Evolutionary conservation across 257 asterid species (phyloP), one percentile per base, ranked within the genome.

Genomic region (Lycium barbarum): DNA sequence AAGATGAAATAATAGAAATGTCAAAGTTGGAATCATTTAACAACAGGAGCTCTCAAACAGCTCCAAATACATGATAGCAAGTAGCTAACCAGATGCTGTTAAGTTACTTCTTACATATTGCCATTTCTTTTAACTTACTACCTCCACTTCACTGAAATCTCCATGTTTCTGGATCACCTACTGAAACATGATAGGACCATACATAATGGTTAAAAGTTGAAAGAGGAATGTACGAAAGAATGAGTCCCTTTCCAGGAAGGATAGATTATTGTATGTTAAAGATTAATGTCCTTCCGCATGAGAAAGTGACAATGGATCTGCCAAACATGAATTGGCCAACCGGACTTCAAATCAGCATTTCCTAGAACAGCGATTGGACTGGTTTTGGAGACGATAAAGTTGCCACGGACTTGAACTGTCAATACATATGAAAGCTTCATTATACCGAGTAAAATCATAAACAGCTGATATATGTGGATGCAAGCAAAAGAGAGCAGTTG

Each of bases 341-440:
- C 5, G 83, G 80, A 87, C 59, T 83, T 88, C 68, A 71, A 70
- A 54, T 73, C 87, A 45, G 88, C 87, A 79, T 84, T 35, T 83
- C 86, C 88, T 84, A 80, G 92, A 96, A 97, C 83, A 93, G 88
- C 38, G 95, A 87, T 66, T 89, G 87, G 54, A 91, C 91, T 18
- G 92, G 88, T 71, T 90, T 85, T 6, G 88, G 79, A 15, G 96
- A 86, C 33, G 88, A 82, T 73, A 93, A 91, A 81, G 89, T 88
- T 74, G 98, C 95, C 86, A 97, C 99, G 6, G 90, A 81, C 92
- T 91, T 94, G 92, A 94, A 92, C 99, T 97, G 99, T 84, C 88
- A 89, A 15, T 47, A 79, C 54, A 49, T 68, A 55, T 80, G 71
- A 71, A 45, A 61, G 55, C 36, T 80, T 80, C 68, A 71, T 86